Conservation (phyloP, 1,284 basidiomycete species). For the Heliocybe sulcata region DNA sequence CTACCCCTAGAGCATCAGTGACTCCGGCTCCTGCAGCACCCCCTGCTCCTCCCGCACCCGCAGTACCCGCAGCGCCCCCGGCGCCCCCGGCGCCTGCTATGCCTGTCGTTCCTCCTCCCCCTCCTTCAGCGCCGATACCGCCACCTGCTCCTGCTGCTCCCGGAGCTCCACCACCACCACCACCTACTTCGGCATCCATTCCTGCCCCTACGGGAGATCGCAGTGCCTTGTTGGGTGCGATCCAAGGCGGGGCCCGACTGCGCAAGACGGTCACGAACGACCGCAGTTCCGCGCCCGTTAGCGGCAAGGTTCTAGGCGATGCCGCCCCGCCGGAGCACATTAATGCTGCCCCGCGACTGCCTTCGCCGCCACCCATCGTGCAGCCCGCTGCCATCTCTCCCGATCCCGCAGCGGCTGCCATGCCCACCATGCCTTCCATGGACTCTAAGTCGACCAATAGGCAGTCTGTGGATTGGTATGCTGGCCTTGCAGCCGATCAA, state of each 20-base stretch:
- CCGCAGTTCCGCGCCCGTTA: conserved; percentile 61
- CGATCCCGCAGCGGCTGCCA: conserved; percentile 8
- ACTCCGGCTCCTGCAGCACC: conserved; percentile 28
- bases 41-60: conserved; percentile 21
- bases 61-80: conserved; percentile 20
- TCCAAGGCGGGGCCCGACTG: conserved; percentile 75
- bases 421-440: conserved; percentile 17
- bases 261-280: conserved; percentile 83
- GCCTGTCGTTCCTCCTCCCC: conserved; percentile 26
- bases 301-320: conserved; percentile 79
- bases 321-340: conserved; percentile 70
- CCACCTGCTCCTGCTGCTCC: conserved; percentile 28
- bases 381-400: conserved; percentile 9
- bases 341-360: conserved; percentile 35
- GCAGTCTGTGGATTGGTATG: conserved; percentile 90
- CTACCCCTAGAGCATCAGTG: conserved; percentile 19
- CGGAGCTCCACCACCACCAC: conserved; percentile 24
- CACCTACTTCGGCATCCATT: conserved; percentile 26
- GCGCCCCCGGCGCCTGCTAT: conserved; percentile 25
- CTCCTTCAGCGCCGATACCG: conserved; percentile 25
- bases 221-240: conserved; percentile 72
- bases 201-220: conserved; percentile 42
- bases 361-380: conserved; percentile 31
- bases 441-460: conserved; percentile 41
- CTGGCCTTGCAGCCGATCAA: conserved; percentile 77